phyloP scores from a whole-genome alignment of 106 monocot genomes.

The Chionographis japonica region DNA sequence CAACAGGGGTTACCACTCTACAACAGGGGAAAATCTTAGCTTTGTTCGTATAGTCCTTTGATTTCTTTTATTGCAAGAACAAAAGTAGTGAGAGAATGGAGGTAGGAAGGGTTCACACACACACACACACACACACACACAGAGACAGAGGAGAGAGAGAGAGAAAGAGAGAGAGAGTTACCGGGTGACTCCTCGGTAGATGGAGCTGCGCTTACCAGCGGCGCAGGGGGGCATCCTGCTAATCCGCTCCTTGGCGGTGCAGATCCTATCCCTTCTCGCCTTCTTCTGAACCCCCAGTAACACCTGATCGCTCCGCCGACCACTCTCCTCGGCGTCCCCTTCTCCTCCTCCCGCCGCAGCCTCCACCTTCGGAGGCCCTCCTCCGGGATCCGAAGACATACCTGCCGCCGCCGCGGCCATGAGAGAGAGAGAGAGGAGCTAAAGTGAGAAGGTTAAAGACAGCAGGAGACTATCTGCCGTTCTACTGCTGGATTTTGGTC shows the following conservation, averaged over 20 bases:
- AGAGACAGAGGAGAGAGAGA: neutral
- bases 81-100: too few relatives aligned
- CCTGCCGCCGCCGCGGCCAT: neutral
- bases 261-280: constrained; percentile 61
- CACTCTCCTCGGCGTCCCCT: constrained; percentile 4
- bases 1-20: too few relatives aligned
- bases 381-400: neutral
- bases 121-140: too few relatives aligned
- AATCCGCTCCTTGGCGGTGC: constrained; percentile 97
- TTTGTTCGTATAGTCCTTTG: too few relatives aligned
- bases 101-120: too few relatives aligned
- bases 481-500: too few relatives aligned
- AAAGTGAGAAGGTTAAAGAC: too few relatives aligned
- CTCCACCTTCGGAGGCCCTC: constrained; percentile 4
- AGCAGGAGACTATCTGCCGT: too few relatives aligned
- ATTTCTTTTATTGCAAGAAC: too few relatives aligned
- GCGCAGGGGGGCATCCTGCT: constrained; percentile 96
- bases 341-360: constrained; percentile 3
- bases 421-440: too few relatives aligned
- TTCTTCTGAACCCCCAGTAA: constrained; percentile 27
- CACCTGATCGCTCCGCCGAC: neutral
- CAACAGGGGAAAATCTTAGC: too few relatives aligned
- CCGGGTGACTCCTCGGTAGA: constrained; percentile 95
- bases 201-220: constrained; percentile 95
- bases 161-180: neutral